phyloP scores from a whole-genome alignment of 2,329 filamentous ascomycete genomes.

The Pleomassaria siparia region DNA sequence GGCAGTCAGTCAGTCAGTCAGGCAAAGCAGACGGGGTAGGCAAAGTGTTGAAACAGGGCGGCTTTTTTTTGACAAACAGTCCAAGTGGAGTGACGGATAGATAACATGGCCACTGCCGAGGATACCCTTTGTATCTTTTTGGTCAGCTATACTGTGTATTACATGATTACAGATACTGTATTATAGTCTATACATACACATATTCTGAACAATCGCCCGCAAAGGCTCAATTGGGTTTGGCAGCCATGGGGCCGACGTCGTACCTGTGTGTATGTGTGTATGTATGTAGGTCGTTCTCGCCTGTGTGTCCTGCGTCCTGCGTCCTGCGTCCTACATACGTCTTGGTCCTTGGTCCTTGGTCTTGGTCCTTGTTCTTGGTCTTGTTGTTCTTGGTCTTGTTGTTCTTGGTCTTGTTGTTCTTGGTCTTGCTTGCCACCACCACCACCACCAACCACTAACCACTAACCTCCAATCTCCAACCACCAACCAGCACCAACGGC shows the following conservation, averaged over 20 bases:
- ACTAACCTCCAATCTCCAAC: no score
- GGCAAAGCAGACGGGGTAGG: no score
- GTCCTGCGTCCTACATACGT: no score
- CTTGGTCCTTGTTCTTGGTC: not conserved
- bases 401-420: not conserved
- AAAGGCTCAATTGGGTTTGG: not conserved
- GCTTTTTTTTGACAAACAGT: conserved; percentile 8
- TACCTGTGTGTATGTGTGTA: no score
- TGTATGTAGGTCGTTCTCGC: no score
- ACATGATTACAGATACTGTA: no score
- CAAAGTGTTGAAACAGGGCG: conserved; percentile 26
- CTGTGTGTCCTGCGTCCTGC: no score
- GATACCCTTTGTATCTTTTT: conserved; percentile 23
- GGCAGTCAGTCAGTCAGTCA: no score
- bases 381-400: not conserved
- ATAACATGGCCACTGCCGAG: conserved; percentile 6
- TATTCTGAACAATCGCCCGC: conserved; percentile 10
- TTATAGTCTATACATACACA: no score
- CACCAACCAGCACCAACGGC: not conserved
- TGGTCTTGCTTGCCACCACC: conserved; percentile 7
- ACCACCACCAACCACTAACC: not conserved
- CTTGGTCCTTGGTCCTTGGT: no score
- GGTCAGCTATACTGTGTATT: conserved; percentile 21
- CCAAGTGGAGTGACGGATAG: no score
- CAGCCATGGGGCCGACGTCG: conserved; percentile 6